phyloP scores from a whole-genome alignment of 139 green algal species.

The Tetratostichococcus sp. region DNA sequence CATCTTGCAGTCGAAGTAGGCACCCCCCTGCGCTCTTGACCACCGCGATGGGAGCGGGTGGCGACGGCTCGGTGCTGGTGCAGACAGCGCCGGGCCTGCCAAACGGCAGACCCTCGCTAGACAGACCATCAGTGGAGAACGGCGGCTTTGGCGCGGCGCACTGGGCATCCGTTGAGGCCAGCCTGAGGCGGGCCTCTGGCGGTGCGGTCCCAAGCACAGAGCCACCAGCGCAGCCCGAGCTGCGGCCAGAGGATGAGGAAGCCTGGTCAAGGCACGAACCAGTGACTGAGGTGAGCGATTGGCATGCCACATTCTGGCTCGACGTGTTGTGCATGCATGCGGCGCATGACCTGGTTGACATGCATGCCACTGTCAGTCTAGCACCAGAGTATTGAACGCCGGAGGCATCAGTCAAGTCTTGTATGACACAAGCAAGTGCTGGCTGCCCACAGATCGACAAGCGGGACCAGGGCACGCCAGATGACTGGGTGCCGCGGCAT shows the following conservation, averaged over 20 bases:
- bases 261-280: background rate
- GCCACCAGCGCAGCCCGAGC: no score
- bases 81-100: background rate
- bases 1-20: no score
- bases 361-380: no score
- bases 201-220: background rate
- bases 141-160: background rate
- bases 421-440: no score
- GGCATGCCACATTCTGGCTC: no score
- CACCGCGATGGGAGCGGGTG: background rate
- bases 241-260: background rate
- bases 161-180: background rate
- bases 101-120: background rate
- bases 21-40: no score
- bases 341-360: no score
- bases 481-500: constrained; percentile 82
- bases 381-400: no score
- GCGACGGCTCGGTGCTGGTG: background rate
- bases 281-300: background rate
- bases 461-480: constrained; percentile 65
- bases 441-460: constrained; percentile 36
- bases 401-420: no score
- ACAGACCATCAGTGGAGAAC: background rate
- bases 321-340: no score
- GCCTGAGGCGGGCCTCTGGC: background rate